Evolutionary conservation across 163 green algal species (phyloP), one percentile per base, ranked within the genome.

Genomic region (Chlamydomonas reinhardtii): DNA sequence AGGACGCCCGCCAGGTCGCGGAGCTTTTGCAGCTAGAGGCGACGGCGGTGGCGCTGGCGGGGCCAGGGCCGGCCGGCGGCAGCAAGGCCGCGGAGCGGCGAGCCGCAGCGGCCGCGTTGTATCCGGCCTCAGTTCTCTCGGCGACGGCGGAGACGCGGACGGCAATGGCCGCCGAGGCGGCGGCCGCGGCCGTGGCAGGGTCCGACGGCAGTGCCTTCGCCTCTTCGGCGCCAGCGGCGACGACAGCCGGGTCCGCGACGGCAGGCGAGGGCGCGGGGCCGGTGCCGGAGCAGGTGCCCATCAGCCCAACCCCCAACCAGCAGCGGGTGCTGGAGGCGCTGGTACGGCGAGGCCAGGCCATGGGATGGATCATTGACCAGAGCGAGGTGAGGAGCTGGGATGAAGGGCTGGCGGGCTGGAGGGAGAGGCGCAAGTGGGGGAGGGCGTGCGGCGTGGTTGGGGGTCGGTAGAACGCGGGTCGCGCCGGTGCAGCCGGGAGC

Each of bases 341-440:
- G 15, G 70, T 92, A 32, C 61, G 56, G 34, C 75, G 85, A 34
- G 92, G 92, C 22, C 79, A 85, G 48, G 82, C 76, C 25, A 91
- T 89, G 24, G 90, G 92, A 14, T 95, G 92, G 92, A 77, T 95
- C 11, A 82, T 93, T 15, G 24, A 89, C 27, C 77, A 82, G 0
- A 70, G 65, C n/a, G 92, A 95, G 84, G 92, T 94, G 52, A 59
- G 82, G 64, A 5, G 54, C 35, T n/a, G 48, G 54, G 14, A 12
- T 12, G 56, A n/a, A n/a, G 17, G 56, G 56, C 56, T 6, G 20
- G n/a, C n/a, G n/a, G 20, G 56, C 14, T 48, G 39, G 39, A 8
- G 39, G 5, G 39, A 8, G 39, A 48, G 39, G 5, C 8, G 39
- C 39, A 48, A 5, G 39, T 5, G 8, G 8, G 39, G 39, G 8